These are phyloP conservation scores for Paraurostyla sp. DNA, from an alignment of 73 alveolate genomes.

Conservation along the genomic window DNA sequence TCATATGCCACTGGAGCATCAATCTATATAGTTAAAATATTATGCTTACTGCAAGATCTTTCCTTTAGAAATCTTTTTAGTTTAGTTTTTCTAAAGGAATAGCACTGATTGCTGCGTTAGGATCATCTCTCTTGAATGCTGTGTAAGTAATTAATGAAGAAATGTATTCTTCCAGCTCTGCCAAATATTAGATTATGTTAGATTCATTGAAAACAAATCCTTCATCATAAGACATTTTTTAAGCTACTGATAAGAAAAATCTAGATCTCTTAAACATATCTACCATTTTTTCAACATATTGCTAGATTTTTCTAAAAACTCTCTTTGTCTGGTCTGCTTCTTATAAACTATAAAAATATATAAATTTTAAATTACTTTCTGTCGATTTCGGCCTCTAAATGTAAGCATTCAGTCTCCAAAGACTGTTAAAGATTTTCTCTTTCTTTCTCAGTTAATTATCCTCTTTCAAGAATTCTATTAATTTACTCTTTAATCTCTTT, in stretches of 20 bases:
- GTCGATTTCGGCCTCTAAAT: slow-evolving; percentile 59
- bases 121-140: slow-evolving; percentile 75
- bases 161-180: slow-evolving; percentile 68
- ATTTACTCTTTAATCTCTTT: slow-evolving; percentile 66
- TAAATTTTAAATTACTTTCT: slow-evolving; percentile 28
- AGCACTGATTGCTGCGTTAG: slow-evolving; percentile 77
- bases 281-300: slow-evolving; percentile 73
- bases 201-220: slow-evolving; percentile 71
- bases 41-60: slow-evolving; percentile 40
- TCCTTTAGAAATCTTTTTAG: slow-evolving; percentile 63
- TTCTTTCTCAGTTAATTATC: slow-evolving; percentile 56
- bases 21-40: slow-evolving; percentile 1
- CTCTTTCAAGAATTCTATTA: slow-evolving; percentile 63
- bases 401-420: slow-evolving; percentile 16
- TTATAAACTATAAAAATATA: not conserved
- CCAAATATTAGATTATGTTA: slow-evolving; percentile 69
- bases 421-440: slow-evolving; percentile 31
- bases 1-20: slow-evolving; percentile 63
- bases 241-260: slow-evolving; percentile 77
- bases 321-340: slow-evolving; percentile 67
- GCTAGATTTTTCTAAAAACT: slow-evolving; percentile 50
- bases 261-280: slow-evolving; percentile 61
- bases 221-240: slow-evolving; percentile 72
- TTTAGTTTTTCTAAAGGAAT: slow-evolving; percentile 73
- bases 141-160: slow-evolving; percentile 61